Evolutionary conservation across 345 rosid species (phyloP).

Genomic region (Linum lewisii): DNA sequence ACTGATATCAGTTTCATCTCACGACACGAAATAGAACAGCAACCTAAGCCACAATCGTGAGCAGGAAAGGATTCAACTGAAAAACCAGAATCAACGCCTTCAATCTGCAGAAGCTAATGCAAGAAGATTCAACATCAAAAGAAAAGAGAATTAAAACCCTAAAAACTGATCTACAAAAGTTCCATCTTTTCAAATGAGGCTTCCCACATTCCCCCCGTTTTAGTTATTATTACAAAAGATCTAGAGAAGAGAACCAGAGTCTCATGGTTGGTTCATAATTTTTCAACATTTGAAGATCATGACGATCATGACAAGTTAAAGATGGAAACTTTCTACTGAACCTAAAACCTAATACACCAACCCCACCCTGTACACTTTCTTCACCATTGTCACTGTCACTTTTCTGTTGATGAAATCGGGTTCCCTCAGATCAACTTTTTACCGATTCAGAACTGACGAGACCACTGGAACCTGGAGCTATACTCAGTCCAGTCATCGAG

Average conservation of each 20-base stretch:
- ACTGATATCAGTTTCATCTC: too few species aligned
- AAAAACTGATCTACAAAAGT: not conserved
- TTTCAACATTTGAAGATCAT: not conserved
- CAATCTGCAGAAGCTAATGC: too few species aligned
- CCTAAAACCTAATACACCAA: not conserved
- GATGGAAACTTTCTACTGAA: not conserved
- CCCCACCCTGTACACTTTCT: not conserved
- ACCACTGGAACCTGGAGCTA: not conserved
- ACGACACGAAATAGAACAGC: not conserved
- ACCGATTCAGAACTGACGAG: not conserved
- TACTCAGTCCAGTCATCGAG: constrained; percentile 19
- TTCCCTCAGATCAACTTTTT: not conserved
- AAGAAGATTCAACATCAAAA: too few species aligned
- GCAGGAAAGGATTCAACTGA: not conserved
- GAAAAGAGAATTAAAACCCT: too few species aligned
- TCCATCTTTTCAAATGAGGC: too few species aligned
- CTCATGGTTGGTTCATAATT: not conserved
- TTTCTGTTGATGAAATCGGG: too few species aligned
- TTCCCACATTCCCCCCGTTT: too few species aligned
- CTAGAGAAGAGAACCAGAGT: too few species aligned
- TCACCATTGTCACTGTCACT: not conserved
- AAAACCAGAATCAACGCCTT: not conserved
- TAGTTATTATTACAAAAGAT: too few species aligned
- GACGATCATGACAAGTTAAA: not conserved
- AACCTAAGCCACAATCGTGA: not conserved